phyloP scores from a whole-genome alignment of 345 rosid genomes.

The Microcos paniculata region DNA sequence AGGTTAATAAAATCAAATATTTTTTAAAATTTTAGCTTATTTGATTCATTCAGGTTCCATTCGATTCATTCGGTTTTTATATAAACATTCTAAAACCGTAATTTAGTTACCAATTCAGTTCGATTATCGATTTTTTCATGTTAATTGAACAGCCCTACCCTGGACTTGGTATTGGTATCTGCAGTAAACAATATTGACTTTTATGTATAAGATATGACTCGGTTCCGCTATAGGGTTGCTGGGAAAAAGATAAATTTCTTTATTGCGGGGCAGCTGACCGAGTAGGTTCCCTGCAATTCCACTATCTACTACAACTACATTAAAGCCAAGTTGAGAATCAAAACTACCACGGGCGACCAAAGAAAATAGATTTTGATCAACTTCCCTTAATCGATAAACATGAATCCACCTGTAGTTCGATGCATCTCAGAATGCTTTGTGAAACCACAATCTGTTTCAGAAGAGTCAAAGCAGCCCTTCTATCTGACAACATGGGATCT shows the following conservation, averaged over 20 bases:
- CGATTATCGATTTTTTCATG: no score
- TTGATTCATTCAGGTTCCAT: no score
- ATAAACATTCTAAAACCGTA: no score
- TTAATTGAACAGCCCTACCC: no score
- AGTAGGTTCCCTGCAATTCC: not conserved
- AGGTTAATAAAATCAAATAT: no score
- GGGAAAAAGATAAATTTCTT: not conserved
- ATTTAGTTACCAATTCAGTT: no score
- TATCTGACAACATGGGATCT: slow-evolving; percentile 74
- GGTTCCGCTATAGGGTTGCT: not conserved
- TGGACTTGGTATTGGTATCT: no score
- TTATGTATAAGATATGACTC: not conserved
- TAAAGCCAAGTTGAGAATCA: not conserved
- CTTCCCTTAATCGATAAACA: not conserved
- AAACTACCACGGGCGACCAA: not conserved
- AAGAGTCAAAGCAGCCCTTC: slow-evolving; percentile 44
- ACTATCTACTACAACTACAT: not conserved
- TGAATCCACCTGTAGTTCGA: slow-evolving; percentile 29
- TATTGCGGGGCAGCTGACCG: not conserved
- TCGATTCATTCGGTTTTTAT: no score
- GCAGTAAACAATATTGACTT: not conserved
- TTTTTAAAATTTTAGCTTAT: no score
- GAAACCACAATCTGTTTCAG: slow-evolving; percentile 36
- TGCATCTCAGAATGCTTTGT: slow-evolving; percentile 55
- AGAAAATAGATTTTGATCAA: not conserved